phyloP scores from a whole-genome alignment of 208 protist genomes.

The Acanthamoeba lugdunensis region DNA sequence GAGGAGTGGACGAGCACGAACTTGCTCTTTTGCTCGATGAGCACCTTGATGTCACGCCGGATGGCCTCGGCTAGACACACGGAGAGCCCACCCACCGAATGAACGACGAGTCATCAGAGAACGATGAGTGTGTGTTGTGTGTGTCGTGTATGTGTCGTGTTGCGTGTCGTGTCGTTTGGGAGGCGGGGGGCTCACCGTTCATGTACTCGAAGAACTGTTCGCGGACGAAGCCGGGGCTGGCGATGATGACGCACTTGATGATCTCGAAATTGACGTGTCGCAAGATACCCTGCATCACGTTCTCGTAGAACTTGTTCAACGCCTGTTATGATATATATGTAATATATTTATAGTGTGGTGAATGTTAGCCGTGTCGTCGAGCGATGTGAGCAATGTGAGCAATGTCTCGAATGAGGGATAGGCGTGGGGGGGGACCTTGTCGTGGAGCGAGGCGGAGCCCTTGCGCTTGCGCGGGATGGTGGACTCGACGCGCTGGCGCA shows the following conservation, averaged over 20 bases:
- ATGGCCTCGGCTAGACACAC: slow-evolving; percentile 73
- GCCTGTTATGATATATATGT: slow-evolving; percentile 85
- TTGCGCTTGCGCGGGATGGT: slow-evolving; percentile 86
- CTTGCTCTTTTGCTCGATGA: slow-evolving; percentile 92
- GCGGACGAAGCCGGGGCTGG: slow-evolving; percentile 93
- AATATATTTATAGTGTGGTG: no score
- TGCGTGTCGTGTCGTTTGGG: no score
- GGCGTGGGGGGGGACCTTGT: slow-evolving; percentile 83
- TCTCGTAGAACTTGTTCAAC: slow-evolving; percentile 93
- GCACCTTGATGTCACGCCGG: slow-evolving; percentile 83
- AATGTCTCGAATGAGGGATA: not conserved
- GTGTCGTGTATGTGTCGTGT: not conserved
- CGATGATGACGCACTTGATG: slow-evolving; percentile 94
- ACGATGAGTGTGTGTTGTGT: no score
- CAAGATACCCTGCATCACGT: slow-evolving; percentile 90
- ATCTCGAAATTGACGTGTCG: slow-evolving; percentile 93
- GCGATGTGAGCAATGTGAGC: not conserved
- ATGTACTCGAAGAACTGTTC: slow-evolving; percentile 88
- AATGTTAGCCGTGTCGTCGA: no score
- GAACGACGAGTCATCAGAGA: no score
- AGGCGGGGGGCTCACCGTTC: not conserved
- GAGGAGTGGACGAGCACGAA: slow-evolving; percentile 92
- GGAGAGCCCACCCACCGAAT: not conserved
- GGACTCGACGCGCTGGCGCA: slow-evolving; percentile 88
- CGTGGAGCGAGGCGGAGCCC: slow-evolving; percentile 72